phyloP scores from a whole-genome alignment of 371 early-diverging fungal species.

The Basidiobolus meristosporus region DNA sequence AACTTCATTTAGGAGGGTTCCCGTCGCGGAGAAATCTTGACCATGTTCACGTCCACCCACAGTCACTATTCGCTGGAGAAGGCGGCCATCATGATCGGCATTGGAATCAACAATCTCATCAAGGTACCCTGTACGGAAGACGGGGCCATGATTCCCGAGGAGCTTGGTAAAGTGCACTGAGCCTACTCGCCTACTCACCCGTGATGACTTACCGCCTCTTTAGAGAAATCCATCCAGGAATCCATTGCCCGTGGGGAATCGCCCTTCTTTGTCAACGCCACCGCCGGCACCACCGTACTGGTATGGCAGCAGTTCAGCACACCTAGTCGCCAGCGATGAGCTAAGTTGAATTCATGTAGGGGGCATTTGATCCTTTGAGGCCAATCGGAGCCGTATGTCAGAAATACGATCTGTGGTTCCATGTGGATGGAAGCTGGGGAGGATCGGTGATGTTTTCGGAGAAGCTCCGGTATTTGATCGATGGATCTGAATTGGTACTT shows the following conservation, averaged over 20 bases:
- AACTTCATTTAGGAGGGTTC: conserved; percentile 5
- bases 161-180: not conserved
- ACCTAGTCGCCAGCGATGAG: too few species aligned
- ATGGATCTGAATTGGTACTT: conserved; percentile 11
- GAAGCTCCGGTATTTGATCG: conserved; percentile 14
- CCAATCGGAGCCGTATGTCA: conserved; percentile 31
- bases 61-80: conserved; percentile 71
- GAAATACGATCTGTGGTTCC: conserved; percentile 56
- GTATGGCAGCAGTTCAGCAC: too few species aligned
- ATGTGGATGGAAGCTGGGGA: conserved; percentile 76
- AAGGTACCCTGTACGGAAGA: conserved; percentile 37
- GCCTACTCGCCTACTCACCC: not conserved
- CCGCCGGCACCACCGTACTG: conserved; percentile 79
- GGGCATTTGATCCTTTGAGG: conserved; percentile 60
- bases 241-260: conserved; percentile 16
- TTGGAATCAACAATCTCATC: conserved; percentile 49
- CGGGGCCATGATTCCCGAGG: conserved; percentile 39
- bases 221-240: conserved; percentile 23
- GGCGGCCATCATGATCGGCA: conserved; percentile 46
- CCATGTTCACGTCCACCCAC: conserved; percentile 51
- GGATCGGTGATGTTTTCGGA: conserved; percentile 44
- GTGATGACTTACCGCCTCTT: too few species aligned
- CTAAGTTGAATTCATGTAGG: conserved; percentile 6
- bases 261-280: conserved; percentile 72
- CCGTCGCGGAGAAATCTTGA: conserved; percentile 9